Evolutionary conservation across 148 eudicot genomes (phyloP).

Genomic region (Fagopyrum esculentum): DNA sequence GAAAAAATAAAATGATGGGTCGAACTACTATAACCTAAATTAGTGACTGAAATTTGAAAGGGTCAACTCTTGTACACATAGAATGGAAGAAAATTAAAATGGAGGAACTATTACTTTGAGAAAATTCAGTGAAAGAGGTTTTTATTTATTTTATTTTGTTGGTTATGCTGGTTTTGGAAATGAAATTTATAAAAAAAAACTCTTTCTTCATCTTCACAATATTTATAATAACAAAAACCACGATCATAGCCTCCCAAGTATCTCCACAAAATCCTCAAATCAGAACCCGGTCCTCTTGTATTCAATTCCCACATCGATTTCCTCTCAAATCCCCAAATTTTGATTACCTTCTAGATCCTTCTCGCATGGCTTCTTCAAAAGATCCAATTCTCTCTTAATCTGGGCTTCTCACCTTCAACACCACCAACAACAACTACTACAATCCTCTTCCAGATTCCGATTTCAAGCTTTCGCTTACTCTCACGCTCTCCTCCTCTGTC

Average conservation of each 20-base stretch:
- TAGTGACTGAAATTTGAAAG: too few relatives aligned
- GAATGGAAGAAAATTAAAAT: too few relatives aligned
- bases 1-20: too few relatives aligned
- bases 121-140: too few relatives aligned
- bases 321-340: background rate
- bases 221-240: background rate
- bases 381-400: constrained; percentile 9
- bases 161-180: background rate
- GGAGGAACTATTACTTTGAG: too few relatives aligned
- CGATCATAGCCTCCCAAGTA: background rate
- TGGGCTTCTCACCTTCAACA: background rate
- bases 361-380: background rate
- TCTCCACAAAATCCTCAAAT: background rate
- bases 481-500: constrained; percentile 8
- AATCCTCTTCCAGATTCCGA: background rate
- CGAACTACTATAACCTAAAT: too few relatives aligned
- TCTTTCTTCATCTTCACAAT: background rate
- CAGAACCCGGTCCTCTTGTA: background rate
- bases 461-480: background rate
- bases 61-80: too few relatives aligned
- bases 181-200: background rate
- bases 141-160: too few relatives aligned
- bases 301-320: background rate
- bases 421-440: background rate
- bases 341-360: background rate